phyloP scores from a whole-genome alignment of 345 rosid genomes.

The Alliaria petiolata region DNA sequence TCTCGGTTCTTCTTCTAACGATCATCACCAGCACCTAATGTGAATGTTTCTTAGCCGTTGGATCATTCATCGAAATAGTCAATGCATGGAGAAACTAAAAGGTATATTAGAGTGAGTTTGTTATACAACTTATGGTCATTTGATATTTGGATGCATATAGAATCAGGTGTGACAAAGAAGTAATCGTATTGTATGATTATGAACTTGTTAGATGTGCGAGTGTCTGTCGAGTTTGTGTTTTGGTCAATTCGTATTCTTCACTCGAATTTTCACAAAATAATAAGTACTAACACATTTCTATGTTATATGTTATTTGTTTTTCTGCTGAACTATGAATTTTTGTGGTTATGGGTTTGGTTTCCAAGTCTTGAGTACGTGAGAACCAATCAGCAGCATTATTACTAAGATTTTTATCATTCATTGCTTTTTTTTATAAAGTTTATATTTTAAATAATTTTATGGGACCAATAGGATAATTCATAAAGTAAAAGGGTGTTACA shows the following conservation, averaged over 20 bases:
- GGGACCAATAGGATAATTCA: conserved; percentile 25
- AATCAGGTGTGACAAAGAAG: conserved; percentile 19
- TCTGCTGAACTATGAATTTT: neutral
- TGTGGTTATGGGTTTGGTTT: neutral
- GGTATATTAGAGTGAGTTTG: conserved; percentile 28
- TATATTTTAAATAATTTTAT: neutral
- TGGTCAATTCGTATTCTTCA: conserved; percentile 16
- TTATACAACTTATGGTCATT: conserved; percentile 10
- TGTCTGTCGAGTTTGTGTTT: conserved; percentile 23
- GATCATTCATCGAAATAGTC: neutral
- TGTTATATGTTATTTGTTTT: conserved; percentile 2
- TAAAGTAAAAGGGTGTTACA: conserved; percentile 23
- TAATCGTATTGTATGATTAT: conserved; percentile 24
- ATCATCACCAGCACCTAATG: conserved; percentile 22
- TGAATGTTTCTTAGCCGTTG: conserved; percentile 11
- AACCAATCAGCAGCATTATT: conserved; percentile 1
- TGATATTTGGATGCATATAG: conserved; percentile 16
- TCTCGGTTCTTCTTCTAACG: conserved; percentile 28
- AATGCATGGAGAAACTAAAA: conserved; percentile 15
- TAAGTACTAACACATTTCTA: conserved; percentile 13
- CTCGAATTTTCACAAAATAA: conserved; percentile 5
- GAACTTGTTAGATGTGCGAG: conserved; percentile 24
- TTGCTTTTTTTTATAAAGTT: neutral
- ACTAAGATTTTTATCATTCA: neutral
- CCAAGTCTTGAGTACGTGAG: neutral